Base-by-base conservation (phyloP, 257 asterid genomes). In the Ocimum tenuiflorum region DNA sequence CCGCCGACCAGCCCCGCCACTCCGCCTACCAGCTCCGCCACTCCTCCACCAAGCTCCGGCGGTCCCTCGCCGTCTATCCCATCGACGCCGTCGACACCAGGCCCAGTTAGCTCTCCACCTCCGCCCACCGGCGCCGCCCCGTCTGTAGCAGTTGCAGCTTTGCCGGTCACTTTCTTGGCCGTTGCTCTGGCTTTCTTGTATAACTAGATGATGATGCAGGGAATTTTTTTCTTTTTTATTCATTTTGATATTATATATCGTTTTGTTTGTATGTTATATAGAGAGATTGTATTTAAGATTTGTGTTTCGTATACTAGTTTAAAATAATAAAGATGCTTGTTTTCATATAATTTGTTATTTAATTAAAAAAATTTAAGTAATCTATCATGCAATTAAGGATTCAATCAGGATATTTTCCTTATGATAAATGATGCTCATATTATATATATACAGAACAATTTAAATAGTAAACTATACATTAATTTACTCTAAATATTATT, bases 141-240 rank as follows among this genome's bases (percentile, higher is more conserved):
- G 15, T 51, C 89, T 7, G 54, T 73, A 6, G 81, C 69, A 11
- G 80, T 29, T 23, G 85, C 82, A 0, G 73, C 79, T 8, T 62
- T 79, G 54, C 91, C 94, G 7, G 43, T 83, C 77, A 78, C 88
- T 65, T 69, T 89, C 74, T 75, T 89, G 80, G 77, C 84, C 19
- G 63, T 80, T 73, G 95, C 87, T 70, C 23, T 81, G 38, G 86
- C 88, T 54, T 69, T 78, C 42, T 76, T 83, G 69, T 75, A 61
- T 47, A 79, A 69, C 61, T 77, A 71, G 73, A 70, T 36, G 12
- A 60, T 54, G 45, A 36, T n/a, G 15, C 57, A 42, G 8, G 17
- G 4, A 13, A 12, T 49, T 45, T 29, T 4, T 15, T 61, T 39
- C 70, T 60, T 38, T 18, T 13, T 46, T 48, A 73, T 69, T 68